phyloP scores from a whole-genome alignment of 1,139 yeast genomes.

The Protomyces arabidopsidicola region DNA sequence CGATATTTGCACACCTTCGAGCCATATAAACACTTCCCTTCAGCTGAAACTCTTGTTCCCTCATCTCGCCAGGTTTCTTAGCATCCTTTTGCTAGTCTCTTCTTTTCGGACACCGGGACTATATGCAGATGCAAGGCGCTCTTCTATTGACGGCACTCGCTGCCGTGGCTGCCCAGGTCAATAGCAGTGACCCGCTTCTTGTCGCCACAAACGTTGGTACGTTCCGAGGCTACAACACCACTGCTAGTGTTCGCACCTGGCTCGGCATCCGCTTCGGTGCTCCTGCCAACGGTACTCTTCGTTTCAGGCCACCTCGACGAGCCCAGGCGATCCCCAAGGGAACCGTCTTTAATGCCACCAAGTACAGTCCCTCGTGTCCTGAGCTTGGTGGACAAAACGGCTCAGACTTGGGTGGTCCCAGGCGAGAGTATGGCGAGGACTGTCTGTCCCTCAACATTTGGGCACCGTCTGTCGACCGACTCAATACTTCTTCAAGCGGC shows the following conservation, averaged over 20 bases:
- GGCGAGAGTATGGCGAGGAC: conserved; percentile 2
- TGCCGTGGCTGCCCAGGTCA: background rate
- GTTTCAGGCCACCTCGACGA: conserved; percentile 13
- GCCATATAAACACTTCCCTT: no score
- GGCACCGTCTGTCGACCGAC: conserved; percentile 14
- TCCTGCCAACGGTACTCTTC: conserved; percentile 5
- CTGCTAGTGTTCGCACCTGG: conserved; percentile 14
- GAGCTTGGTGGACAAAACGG: background rate
- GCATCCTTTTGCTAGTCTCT: no score
- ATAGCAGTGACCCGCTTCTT: background rate
- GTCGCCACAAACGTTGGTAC: conserved; percentile 10
- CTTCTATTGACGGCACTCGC: background rate
- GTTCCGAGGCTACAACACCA: conserved; percentile 4
- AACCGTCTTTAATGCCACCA: conserved; percentile 2
- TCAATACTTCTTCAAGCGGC: background rate
- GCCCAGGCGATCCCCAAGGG: conserved; percentile 1
- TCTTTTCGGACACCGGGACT: no score
- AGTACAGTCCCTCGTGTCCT: conserved; percentile 11
- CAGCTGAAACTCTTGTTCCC: no score
- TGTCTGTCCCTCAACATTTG: conserved; percentile 24
- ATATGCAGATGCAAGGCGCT: background rate
- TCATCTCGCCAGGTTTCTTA: no score
- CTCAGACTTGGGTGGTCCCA: background rate
- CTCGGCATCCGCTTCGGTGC: conserved; percentile 13
- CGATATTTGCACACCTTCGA: no score